These are phyloP conservation scores for Diutina scorzettiae DNA, from an alignment of 1,139 yeast genomes.

Conservation along the genomic window DNA sequence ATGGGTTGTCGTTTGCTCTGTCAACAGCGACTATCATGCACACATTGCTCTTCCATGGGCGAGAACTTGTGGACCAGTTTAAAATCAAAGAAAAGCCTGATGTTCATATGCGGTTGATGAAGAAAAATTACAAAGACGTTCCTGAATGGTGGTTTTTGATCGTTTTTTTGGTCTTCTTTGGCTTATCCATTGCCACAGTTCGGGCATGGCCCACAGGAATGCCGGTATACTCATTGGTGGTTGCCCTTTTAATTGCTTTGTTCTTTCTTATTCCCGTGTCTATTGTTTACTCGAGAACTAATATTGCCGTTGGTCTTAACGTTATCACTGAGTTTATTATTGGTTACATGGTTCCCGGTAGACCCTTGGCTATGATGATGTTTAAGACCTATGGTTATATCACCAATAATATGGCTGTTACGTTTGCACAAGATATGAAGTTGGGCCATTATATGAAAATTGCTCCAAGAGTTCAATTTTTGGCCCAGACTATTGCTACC, in stretches of 20 bases:
- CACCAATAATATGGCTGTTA: slow-evolving; percentile 42
- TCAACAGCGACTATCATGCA: slow-evolving; percentile 47
- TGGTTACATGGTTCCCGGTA: slow-evolving; percentile 38
- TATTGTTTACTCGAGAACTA: slow-evolving; percentile 28
- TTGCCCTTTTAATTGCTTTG: slow-evolving; percentile 29
- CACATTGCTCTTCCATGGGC: slow-evolving; percentile 43
- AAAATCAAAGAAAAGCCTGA: slow-evolving; percentile 37
- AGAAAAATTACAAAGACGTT: slow-evolving; percentile 37
- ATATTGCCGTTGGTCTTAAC: slow-evolving; percentile 34
- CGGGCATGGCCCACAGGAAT: slow-evolving; percentile 28
- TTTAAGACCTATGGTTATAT: slow-evolving; percentile 37
- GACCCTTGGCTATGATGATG: slow-evolving; percentile 36
- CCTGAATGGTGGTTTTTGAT: slow-evolving; percentile 59
- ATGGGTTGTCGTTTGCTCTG: slow-evolving; percentile 55
- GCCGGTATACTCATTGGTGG: slow-evolving; percentile 27
- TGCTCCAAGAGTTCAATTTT: slow-evolving; percentile 33
- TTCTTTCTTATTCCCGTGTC: slow-evolving; percentile 34
- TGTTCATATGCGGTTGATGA: slow-evolving; percentile 54
- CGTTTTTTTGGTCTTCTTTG: slow-evolving; percentile 33
- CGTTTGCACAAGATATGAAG: slow-evolving; percentile 42
- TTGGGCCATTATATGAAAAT: slow-evolving; percentile 44
- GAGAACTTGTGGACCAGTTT: slow-evolving; percentile 35
- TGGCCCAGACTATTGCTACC: slow-evolving; percentile 34
- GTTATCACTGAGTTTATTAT: slow-evolving; percentile 34
- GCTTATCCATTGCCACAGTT: slow-evolving; percentile 19